These are phyloP conservation scores for Quercus gilva DNA, from an alignment of 306 rosid genomes.

Conservation along the genomic window DNA sequence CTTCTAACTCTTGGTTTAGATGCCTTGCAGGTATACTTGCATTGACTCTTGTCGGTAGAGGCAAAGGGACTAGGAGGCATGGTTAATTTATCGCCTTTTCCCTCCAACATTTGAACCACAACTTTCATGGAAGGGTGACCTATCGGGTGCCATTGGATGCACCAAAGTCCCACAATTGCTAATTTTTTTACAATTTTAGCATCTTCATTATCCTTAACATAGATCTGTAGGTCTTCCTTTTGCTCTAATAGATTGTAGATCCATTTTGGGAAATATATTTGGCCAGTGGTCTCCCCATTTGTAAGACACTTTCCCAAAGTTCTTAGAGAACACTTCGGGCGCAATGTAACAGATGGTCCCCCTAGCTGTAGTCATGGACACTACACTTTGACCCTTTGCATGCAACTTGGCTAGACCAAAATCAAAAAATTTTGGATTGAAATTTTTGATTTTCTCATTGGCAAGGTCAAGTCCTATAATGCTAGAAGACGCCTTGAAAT, in stretches of 20 bases:
- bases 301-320: not conserved
- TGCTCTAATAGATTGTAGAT: not conserved
- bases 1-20: too few relatives aligned
- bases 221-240: not conserved
- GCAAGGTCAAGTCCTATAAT: slow-evolving; percentile 25
- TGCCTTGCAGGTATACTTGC: too few relatives aligned
- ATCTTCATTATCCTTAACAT: not conserved
- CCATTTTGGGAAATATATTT: not conserved
- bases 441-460: slow-evolving; percentile 5
- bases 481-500: slow-evolving; percentile 10
- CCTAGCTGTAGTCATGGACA: not conserved
- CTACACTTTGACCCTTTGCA: not conserved
- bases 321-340: not conserved
- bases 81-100: not conserved
- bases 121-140: not conserved
- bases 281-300: not conserved
- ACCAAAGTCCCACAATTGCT: not conserved
- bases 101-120: not conserved
- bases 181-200: not conserved
- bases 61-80: not conserved
- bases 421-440: not conserved
- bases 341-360: not conserved
- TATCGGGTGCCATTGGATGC: not conserved
- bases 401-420: not conserved
- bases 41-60: not conserved